Percentiles rank a stretch among this genome's conserved stretches.
These are phyloP conservation scores for Fusarium coicis DNA, from an alignment of 2,329 filamentous ascomycete genomes.

Conservation along the genomic window DNA sequence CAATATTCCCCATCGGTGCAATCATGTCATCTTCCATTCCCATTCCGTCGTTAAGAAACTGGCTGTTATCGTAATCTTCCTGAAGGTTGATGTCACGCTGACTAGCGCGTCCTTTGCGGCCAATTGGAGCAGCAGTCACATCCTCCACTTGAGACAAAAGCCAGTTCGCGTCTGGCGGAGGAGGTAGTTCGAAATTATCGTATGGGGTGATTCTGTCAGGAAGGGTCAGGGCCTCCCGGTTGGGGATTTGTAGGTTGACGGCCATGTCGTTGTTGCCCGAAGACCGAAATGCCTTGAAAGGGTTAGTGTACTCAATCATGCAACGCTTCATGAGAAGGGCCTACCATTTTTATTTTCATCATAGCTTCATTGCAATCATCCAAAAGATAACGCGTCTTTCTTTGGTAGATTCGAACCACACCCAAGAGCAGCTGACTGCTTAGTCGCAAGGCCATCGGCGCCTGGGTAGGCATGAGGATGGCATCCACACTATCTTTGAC, in stretches of 20 bases:
- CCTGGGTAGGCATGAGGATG: conserved; percentile 92
- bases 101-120: conserved; percentile 67
- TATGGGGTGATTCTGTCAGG: conserved; percentile 94
- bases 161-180: conserved; percentile 88
- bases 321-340: conserved; percentile 32
- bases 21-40: conserved; percentile 68
- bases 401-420: conserved; percentile 96
- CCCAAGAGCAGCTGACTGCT: conserved; percentile 94
- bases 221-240: conserved; percentile 86
- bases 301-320: conserved; percentile 45
- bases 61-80: conserved; percentile 78
- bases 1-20: conserved; percentile 72
- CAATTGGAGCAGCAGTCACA: conserved; percentile 62
- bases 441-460: conserved; percentile 91
- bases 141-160: conserved; percentile 81
- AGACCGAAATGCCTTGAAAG: conserved; percentile 88
- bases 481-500: conserved; percentile 94
- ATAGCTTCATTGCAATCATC: conserved; percentile 98
- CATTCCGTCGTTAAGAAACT: conserved; percentile 78
- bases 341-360: conserved; percentile 98
- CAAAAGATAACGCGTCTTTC: conserved; percentile 94
- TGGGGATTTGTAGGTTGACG: conserved; percentile 81
- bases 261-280: conserved; percentile 95
- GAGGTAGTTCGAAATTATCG: conserved; percentile 79
- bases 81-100: conserved; percentile 75